These are phyloP conservation scores for Austroboletus niveus DNA, from an alignment of 1,284 basidiomycete species.

Conservation along the genomic window DNA sequence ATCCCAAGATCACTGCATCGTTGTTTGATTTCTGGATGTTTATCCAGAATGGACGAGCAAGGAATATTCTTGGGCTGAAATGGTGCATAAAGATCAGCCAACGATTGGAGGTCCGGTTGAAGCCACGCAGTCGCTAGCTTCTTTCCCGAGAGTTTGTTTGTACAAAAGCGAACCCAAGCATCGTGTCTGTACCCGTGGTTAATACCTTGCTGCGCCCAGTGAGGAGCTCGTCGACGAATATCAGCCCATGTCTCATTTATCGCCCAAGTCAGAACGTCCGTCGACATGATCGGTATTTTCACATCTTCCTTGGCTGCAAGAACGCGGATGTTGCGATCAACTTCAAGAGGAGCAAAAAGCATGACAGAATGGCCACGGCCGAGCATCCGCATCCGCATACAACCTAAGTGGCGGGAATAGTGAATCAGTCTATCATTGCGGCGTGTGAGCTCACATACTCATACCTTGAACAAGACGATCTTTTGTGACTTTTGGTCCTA, in stretches of 20 bases:
- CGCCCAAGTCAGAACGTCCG: slow-evolving; percentile 42
- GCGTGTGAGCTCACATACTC: neutral
- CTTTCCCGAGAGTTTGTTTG: neutral
- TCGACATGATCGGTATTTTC: slow-evolving; percentile 13
- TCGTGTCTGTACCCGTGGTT: too few relatives aligned
- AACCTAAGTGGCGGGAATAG: slow-evolving; percentile 27
- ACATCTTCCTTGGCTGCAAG: slow-evolving; percentile 6
- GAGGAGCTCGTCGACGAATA: slow-evolving; percentile 36
- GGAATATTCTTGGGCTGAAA: neutral
- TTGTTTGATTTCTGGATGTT: neutral
- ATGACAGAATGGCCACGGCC: slow-evolving; percentile 46
- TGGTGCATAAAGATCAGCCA: neutral
- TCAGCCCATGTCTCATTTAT: slow-evolving; percentile 42
- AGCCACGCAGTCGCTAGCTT: slow-evolving; percentile 31
- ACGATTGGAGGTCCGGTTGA: slow-evolving; percentile 34
- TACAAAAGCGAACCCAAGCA: slow-evolving; percentile 4
- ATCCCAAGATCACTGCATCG: neutral
- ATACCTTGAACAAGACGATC: too few relatives aligned
- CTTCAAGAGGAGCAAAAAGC: slow-evolving; percentile 46
- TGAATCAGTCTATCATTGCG: neutral
- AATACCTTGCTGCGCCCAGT: too few relatives aligned
- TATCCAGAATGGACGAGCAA: neutral
- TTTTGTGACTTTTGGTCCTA: too few relatives aligned
- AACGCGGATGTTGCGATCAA: slow-evolving; percentile 40
- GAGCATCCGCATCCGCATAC: slow-evolving; percentile 48